Conservation (phyloP, 2,329 filamentous ascomycete species). For the Eutypella sp. region DNA sequence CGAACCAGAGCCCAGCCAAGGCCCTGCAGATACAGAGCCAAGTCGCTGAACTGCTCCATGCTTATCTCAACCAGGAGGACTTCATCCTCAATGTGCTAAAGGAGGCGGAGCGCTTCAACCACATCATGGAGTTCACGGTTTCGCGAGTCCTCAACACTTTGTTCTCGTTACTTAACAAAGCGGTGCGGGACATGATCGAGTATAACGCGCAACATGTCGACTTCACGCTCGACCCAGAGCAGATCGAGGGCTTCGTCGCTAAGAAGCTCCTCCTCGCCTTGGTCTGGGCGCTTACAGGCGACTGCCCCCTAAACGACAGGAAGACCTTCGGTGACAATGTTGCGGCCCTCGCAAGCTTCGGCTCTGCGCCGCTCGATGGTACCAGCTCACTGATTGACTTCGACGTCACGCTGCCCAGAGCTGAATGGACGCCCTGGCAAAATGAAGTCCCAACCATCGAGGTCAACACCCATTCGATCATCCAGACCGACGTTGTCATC, state of each 20-base stretch:
- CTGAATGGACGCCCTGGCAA: conserved; percentile 91
- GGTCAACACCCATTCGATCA: conserved; percentile 97
- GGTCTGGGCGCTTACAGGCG: conserved; percentile 93
- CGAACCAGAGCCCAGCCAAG: conserved; percentile 71
- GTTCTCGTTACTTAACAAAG: conserved; percentile 93
- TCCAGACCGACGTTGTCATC: conserved; percentile 96
- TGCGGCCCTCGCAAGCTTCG: conserved; percentile 76
- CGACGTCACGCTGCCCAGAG: conserved; percentile 80
- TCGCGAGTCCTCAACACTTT: conserved; percentile 87
- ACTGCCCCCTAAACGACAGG: conserved; percentile 83
- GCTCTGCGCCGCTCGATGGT: conserved; percentile 74
- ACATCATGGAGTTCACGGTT: conserved; percentile 98
- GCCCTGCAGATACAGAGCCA: conserved; percentile 73
- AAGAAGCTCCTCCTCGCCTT: conserved; percentile 92
- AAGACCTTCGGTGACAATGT: conserved; percentile 86
- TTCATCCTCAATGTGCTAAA: conserved; percentile 76
- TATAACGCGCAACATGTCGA: conserved; percentile 94
- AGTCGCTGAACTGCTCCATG: conserved; percentile 73
- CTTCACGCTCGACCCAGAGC: conserved; percentile 85
- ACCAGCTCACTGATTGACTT: conserved; percentile 90
- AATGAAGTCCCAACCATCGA: conserved; percentile 91
- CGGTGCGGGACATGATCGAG: conserved; percentile 85
- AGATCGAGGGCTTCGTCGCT: conserved; percentile 81
- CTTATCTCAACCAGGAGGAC: conserved; percentile 70
- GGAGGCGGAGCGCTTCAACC: conserved; percentile 72